Evolutionary conservation across 768 basidiomycete species (phyloP).

Genomic region (Macrolepiota fuliginosa): DNA sequence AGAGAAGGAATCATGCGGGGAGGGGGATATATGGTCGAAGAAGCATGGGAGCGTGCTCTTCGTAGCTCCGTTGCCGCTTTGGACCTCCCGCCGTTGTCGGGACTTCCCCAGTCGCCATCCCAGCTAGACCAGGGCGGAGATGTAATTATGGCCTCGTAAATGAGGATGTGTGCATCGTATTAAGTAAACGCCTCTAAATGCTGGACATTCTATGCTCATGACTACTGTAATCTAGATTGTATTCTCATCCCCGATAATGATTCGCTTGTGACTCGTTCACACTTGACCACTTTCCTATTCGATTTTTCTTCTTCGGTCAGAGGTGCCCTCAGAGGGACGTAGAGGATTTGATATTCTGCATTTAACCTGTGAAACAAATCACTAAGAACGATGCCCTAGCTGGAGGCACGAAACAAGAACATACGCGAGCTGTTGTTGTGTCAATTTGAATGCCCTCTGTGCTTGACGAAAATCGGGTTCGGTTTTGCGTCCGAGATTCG

Average conservation of each 20-base stretch:
- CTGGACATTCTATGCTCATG: not conserved
- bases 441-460: slow-evolving; percentile 5
- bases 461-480: slow-evolving; percentile 2
- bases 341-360: slow-evolving; percentile 82
- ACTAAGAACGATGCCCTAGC: not conserved
- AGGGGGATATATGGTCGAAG: slow-evolving; percentile 78
- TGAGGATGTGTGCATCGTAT: not conserved
- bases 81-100: slow-evolving; percentile 54
- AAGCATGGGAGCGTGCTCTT: slow-evolving; percentile 85
- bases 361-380: slow-evolving; percentile 22
- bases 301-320: slow-evolving; percentile 52
- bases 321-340: slow-evolving; percentile 71
- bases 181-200: not conserved
- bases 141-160: slow-evolving; percentile 38
- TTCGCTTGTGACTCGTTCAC: slow-evolving; percentile 5
- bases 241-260: not conserved
- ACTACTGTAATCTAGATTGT: not conserved
- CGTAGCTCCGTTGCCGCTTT: slow-evolving; percentile 71
- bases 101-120: slow-evolving; percentile 17
- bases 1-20: slow-evolving; percentile 77
- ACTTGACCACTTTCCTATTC: slow-evolving; percentile 46
- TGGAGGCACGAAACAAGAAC: not conserved
- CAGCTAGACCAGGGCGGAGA: slow-evolving; percentile 35
- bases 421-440: slow-evolving; percentile 5
- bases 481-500: not conserved